phyloP scores from a whole-genome alignment of 306 rosid species.

The Calophaca sinica region DNA sequence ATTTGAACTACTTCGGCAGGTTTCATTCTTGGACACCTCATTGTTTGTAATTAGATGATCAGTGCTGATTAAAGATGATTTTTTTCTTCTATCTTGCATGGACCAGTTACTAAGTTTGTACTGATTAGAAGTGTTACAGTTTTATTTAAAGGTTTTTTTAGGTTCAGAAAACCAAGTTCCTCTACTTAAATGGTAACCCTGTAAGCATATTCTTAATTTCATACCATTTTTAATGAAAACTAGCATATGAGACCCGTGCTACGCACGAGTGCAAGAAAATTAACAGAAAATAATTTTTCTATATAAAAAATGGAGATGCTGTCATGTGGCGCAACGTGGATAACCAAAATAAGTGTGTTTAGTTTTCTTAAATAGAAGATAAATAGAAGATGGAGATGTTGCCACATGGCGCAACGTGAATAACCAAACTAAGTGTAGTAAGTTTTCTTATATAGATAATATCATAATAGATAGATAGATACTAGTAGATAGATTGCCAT shows the following conservation, averaged over 20 bases:
- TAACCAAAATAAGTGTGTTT: too few relatives aligned
- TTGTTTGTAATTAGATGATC: constrained; percentile 37
- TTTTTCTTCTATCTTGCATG: constrained; percentile 31
- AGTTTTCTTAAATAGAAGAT: too few relatives aligned
- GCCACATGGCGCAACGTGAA: too few relatives aligned
- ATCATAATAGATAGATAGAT: too few relatives aligned
- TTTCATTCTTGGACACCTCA: constrained; percentile 8
- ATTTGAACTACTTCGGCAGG: constrained; percentile 2
- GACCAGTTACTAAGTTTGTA: background rate
- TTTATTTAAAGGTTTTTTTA: constrained; percentile 15
- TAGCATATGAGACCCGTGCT: too few relatives aligned
- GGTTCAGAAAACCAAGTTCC: background rate
- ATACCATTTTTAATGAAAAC: background rate
- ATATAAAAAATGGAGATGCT: too few relatives aligned
- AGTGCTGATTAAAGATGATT: constrained; percentile 18
- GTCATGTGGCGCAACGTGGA: too few relatives aligned
- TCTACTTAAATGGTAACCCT: constrained; percentile 20
- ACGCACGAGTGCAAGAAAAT: too few relatives aligned
- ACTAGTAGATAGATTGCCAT: background rate
- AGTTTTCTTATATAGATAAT: too few relatives aligned
- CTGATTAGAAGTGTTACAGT: constrained; percentile 22
- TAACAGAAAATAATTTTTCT: too few relatives aligned
- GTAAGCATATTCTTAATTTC: constrained; percentile 24
- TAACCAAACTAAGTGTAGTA: too few relatives aligned
- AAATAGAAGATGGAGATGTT: too few relatives aligned